Conservation (phyloP, 768 basidiomycete species). For the Psilocybe cyanescens region DNA sequence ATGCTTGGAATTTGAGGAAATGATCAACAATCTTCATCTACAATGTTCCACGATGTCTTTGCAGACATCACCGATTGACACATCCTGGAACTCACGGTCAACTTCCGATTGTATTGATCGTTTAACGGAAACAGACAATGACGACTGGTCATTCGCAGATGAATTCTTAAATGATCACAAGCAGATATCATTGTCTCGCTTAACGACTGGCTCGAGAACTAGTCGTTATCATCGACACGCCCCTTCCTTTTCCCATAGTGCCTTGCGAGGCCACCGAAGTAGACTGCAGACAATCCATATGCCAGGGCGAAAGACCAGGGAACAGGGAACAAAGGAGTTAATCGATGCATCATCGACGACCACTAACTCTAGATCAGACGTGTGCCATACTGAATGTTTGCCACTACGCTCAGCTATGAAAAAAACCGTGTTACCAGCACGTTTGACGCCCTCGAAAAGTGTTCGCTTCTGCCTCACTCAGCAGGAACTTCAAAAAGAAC, state of each 20-base stretch:
- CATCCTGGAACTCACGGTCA: constrained; percentile 22
- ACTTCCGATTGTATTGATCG: background rate
- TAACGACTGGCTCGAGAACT: background rate
- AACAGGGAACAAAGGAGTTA: background rate
- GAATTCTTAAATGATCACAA: constrained; percentile 17
- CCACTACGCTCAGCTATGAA: constrained; percentile 23
- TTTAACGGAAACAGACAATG: constrained; percentile 12
- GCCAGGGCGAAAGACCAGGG: background rate
- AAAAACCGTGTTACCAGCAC: constrained; percentile 3
- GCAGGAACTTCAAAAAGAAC: constrained; percentile 15
- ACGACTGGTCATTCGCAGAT: constrained; percentile 44
- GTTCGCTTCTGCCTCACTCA: constrained; percentile 42
- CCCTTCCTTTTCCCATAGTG: background rate
- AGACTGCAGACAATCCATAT: background rate
- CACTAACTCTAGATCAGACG: background rate
- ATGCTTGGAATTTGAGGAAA: constrained; percentile 42
- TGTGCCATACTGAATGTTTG: background rate
- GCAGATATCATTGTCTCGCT: background rate
- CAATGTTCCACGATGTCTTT: constrained; percentile 33
- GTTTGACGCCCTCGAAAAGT: constrained; percentile 32
- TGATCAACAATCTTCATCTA: constrained; percentile 47
- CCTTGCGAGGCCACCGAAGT: background rate
- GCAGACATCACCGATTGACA: constrained; percentile 14
- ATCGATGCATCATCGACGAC: background rate
- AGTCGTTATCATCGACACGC: background rate